These are phyloP conservation scores for Phytomonas sp. DNA, from an alignment of 208 protist genomes.

Conservation along the genomic window DNA sequence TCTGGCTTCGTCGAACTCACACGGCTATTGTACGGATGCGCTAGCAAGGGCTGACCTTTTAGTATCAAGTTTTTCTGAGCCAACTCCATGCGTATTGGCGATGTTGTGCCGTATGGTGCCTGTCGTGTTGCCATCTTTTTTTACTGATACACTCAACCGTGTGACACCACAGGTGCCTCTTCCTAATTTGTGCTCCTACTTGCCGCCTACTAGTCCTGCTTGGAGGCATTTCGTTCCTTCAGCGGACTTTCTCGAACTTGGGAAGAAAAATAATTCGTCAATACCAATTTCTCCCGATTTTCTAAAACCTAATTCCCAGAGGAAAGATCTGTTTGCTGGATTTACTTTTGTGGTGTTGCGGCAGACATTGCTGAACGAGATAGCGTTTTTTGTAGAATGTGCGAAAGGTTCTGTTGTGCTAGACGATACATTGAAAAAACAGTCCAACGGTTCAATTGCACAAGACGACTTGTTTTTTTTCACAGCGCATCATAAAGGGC, in stretches of 20 bases:
- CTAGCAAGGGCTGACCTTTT: slow-evolving; percentile 11
- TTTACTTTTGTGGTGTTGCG: slow-evolving; percentile 58
- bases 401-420: slow-evolving; percentile 36
- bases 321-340: slow-evolving; percentile 34
- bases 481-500: slow-evolving; percentile 22
- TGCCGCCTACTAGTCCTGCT: slow-evolving; percentile 19
- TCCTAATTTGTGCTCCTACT: slow-evolving; percentile 22
- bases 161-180: slow-evolving; percentile 36
- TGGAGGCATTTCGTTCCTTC: slow-evolving; percentile 15
- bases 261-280: background rate
- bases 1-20: background rate
- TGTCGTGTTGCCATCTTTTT: slow-evolving; percentile 59
- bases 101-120: slow-evolving; percentile 44
- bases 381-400: slow-evolving; percentile 32
- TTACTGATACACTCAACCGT: slow-evolving; percentile 29
- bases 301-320: slow-evolving; percentile 19
- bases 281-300: background rate
- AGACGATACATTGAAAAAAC: slow-evolving; percentile 25
- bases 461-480: slow-evolving; percentile 21
- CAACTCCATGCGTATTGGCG: slow-evolving; percentile 43
- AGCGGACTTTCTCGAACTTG: background rate
- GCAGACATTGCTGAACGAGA: slow-evolving; percentile 45
- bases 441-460: background rate
- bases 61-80: slow-evolving; percentile 29
- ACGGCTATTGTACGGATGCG: background rate